Percentiles rank a stretch among this genome's conserved stretches.
These are phyloP conservation scores for Pouteria glomerata DNA, from an alignment of 148 eudicot genomes.

Conservation along the genomic window DNA sequence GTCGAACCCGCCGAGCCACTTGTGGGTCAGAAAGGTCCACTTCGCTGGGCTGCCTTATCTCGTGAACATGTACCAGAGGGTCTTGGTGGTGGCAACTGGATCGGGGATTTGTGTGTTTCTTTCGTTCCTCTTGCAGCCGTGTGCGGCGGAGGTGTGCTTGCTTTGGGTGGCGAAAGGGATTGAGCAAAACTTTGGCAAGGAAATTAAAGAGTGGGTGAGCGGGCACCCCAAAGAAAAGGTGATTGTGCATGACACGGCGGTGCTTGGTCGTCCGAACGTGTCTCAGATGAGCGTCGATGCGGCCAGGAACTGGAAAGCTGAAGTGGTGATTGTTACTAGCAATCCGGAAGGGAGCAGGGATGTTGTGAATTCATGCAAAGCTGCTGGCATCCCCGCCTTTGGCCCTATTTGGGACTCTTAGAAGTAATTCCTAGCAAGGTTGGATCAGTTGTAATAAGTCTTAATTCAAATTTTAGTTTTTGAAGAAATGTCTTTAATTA, in stretches of 20 bases:
- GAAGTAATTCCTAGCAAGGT: too few relatives aligned
- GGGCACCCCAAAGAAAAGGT: conserved; percentile 33
- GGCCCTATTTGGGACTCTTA: conserved; percentile 57
- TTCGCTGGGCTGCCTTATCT: conserved; percentile 44
- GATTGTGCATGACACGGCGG: conserved; percentile 44
- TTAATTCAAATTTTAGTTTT: too few relatives aligned
- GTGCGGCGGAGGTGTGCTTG: conserved; percentile 31
- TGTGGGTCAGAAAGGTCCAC: conserved; percentile 48
- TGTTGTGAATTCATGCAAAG: conserved; percentile 44
- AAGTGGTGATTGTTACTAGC: conserved; percentile 45
- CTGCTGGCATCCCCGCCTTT: conserved; percentile 37
- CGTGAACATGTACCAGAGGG: conserved; percentile 38
- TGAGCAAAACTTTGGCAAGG: conserved; percentile 42
- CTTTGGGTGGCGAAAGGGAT: conserved; percentile 49
- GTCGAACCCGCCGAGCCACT: conserved; percentile 36
- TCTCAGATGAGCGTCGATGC: conserved; percentile 36
- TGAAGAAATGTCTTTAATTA: too few relatives aligned
- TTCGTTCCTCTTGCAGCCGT: conserved; percentile 40
- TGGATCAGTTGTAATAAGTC: too few relatives aligned
- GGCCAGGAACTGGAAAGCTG: conserved; percentile 35
- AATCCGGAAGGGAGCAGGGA: conserved; percentile 52
- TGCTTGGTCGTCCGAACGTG: conserved; percentile 40
- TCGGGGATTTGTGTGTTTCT: conserved; percentile 47
- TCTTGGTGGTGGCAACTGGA: conserved; percentile 41
- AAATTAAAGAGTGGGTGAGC: conserved; percentile 34